Percentiles rank a stretch among this genome's conserved stretches.
These are phyloP conservation scores for Lentinus brumalis DNA, from an alignment of 768 basidiomycete species.

Conservation along the genomic window DNA sequence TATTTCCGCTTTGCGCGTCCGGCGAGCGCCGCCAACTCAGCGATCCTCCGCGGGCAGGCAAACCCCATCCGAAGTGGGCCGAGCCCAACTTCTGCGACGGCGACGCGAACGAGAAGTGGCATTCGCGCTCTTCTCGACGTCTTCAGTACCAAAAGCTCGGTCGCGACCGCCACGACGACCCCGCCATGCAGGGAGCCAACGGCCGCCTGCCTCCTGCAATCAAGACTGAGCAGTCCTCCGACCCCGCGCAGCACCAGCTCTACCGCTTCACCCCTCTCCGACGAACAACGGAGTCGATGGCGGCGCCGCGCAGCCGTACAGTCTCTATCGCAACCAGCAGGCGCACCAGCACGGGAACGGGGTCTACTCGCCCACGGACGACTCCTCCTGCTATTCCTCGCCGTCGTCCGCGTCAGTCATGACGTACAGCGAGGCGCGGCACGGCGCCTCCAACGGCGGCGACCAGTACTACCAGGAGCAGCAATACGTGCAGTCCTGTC, in stretches of 20 bases:
- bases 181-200: slow-evolving; percentile 18
- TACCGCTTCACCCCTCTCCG: slow-evolving; percentile 68
- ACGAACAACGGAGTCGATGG: slow-evolving; percentile 30
- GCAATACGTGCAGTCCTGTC: slow-evolving; percentile 46
- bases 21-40: not conserved
- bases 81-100: slow-evolving; percentile 78
- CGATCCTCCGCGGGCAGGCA: slow-evolving; percentile 47
- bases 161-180: slow-evolving; percentile 26
- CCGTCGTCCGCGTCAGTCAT: slow-evolving; percentile 30
- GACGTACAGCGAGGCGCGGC: slow-evolving; percentile 25
- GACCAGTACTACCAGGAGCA: slow-evolving; percentile 30
- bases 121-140: slow-evolving; percentile 78
- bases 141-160: slow-evolving; percentile 32
- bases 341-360: slow-evolving; percentile 14
- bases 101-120: slow-evolving; percentile 84
- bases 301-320: slow-evolving; percentile 10
- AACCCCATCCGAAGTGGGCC: slow-evolving; percentile 87
- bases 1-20: not conserved
- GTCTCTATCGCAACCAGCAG: slow-evolving; percentile 16
- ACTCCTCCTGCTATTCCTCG: slow-evolving; percentile 23
- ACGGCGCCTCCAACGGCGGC: slow-evolving; percentile 11
- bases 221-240: slow-evolving; percentile 59
- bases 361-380: slow-evolving; percentile 22
- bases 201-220: slow-evolving; percentile 21
- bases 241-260: slow-evolving; percentile 45